Base-by-base conservation (phyloP, 176 grass and related monocot genomes). In the Musa beccarii region DNA sequence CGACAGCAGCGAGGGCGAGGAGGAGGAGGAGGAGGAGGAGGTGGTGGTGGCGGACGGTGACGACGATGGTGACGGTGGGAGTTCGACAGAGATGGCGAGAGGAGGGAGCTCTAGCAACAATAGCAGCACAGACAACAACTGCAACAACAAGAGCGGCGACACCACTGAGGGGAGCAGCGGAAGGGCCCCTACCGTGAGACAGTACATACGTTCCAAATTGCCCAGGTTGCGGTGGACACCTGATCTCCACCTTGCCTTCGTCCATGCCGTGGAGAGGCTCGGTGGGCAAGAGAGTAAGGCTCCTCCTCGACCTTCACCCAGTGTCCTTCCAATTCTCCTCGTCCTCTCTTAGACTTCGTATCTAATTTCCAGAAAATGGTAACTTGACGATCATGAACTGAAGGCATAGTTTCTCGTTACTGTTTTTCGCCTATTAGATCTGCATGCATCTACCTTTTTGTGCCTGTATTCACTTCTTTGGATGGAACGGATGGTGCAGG, bases 211-310 rank as follows among this genome's bases (percentile, higher is more conserved):
- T 26, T 97, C 93, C 15, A 93, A 93, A 71, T 19, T 90, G 54
- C 87, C 93, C 21, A 89, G 90, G 28, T 80, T 97, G 55, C 85
- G 90, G 64, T 97, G 93, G 93, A 97, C 93, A 13, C 86, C 93
- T 0, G 86, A 93, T 75, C 90, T 97, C 63, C 93, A 97, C 75
- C 85, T 88, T 77, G 74, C 90, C 84, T 97, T 97, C 75, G 59
- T 97, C 81, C 93, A 89, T 34, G 93, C 93, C 16, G 88, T 97
- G 4, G 90, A 97, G 83, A 68, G 86, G 59, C 89, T 97, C 8
- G 93, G 93, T 2, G 93, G 93, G 53, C 90, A 93, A 87, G 93
- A 93, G 72, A 90, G 93, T 97, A 89, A 85, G 84, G 71, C 5
- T 9, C 13, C 24, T 49, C 26, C 28, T 69, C 13, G 11, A 25